Evolutionary conservation across 352 stramenopile species (phyloP).

Genomic region (Paralagenidium karlingii): DNA sequence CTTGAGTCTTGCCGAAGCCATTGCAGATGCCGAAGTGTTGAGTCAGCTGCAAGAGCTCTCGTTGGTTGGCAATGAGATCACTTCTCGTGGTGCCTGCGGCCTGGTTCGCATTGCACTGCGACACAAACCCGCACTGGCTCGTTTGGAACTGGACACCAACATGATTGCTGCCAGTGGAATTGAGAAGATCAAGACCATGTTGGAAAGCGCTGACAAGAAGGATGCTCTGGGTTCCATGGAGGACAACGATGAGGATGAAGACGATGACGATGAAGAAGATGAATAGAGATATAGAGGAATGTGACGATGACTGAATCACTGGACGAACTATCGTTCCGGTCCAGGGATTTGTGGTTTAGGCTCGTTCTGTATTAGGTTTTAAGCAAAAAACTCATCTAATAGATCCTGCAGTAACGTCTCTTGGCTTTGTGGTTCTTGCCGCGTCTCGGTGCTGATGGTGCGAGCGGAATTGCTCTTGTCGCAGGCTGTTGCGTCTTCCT

Average conservation of each 20-base stretch:
- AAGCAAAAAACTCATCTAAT: slow-evolving; percentile 52
- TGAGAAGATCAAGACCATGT: slow-evolving; percentile 17
- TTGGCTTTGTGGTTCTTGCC: neutral
- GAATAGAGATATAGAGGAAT: neutral
- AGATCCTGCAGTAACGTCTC: slow-evolving; percentile 36
- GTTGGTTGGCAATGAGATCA: slow-evolving; percentile 64
- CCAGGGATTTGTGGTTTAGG: too few species aligned
- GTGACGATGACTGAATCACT: too few species aligned
- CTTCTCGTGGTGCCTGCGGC: slow-evolving; percentile 46
- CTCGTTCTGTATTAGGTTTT: too few species aligned
- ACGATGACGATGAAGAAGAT: slow-evolving; percentile 5
- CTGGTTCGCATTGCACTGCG: slow-evolving; percentile 30
- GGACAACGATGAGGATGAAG: slow-evolving; percentile 69
- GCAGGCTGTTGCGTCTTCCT: neutral
- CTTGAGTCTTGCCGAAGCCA: slow-evolving; percentile 7
- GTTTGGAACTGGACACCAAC: slow-evolving; percentile 55
- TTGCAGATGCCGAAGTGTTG: slow-evolving; percentile 15
- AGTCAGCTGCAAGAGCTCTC: slow-evolving; percentile 34
- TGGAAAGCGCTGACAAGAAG: slow-evolving; percentile 31
- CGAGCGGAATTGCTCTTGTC: neutral
- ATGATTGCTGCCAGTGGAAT: slow-evolving; percentile 65
- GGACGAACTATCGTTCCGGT: too few species aligned
- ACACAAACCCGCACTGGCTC: slow-evolving; percentile 20
- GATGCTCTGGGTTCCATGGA: slow-evolving; percentile 54
- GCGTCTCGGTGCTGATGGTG: slow-evolving; percentile 5